Evolutionary conservation across 257 asterid genomes (phyloP).

Genomic region (Nicotiana knightiana): DNA sequence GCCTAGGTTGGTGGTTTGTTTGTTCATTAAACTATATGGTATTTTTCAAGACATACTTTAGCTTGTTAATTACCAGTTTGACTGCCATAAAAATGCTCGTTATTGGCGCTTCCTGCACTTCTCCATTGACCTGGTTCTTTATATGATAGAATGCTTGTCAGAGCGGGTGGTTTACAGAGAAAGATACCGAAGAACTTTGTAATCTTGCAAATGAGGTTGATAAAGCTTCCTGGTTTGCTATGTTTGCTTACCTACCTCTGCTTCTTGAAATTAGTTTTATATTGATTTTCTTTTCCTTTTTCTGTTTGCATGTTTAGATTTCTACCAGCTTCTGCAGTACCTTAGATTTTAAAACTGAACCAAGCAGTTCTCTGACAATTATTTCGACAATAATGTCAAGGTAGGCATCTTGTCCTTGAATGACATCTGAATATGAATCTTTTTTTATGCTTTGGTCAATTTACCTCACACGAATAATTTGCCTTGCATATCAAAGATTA

Average conservation of each 20-base stretch:
- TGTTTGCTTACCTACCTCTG: not conserved
- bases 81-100: not conserved
- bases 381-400: slow-evolving; percentile 62
- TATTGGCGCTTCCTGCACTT: not conserved
- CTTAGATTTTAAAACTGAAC: slow-evolving; percentile 38
- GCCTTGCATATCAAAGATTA: slow-evolving; percentile 3
- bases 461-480: slow-evolving; percentile 9
- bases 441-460: slow-evolving; percentile 8
- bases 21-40: not conserved
- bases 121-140: slow-evolving; percentile 17
- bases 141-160: slow-evolving; percentile 67
- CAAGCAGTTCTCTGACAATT: slow-evolving; percentile 34
- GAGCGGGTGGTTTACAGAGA: slow-evolving; percentile 63
- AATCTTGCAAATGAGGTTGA: slow-evolving; percentile 52
- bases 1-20: not conserved
- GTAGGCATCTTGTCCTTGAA: slow-evolving; percentile 29
- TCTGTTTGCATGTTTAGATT: slow-evolving; percentile 34
- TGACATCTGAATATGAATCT: not conserved
- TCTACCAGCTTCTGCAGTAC: slow-evolving; percentile 39
- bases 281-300: slow-evolving; percentile 1
- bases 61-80: not conserved
- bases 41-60: not conserved
- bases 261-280: slow-evolving; percentile 3
- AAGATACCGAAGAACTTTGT: slow-evolving; percentile 57
- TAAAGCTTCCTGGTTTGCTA: not conserved